Percentiles rank a stretch among this genome's conserved stretches.
Evolutionary conservation across 2,329 filamentous ascomycete species (phyloP).

Genomic region (Grosmannia penicillata): DNA sequence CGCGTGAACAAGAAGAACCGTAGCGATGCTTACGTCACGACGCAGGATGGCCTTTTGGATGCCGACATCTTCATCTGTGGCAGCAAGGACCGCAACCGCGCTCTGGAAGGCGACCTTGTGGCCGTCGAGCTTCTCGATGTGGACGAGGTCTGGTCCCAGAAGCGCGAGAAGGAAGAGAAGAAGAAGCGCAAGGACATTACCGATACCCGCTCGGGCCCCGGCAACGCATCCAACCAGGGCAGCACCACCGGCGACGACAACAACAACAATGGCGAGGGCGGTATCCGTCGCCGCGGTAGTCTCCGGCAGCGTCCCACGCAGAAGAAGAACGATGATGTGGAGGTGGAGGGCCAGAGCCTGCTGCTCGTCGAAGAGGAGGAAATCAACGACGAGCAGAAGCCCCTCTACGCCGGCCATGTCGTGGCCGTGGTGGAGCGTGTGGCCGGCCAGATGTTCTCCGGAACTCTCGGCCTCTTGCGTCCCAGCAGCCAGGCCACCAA

Average conservation of each 20-base stretch:
- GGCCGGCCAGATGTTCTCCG: conserved; percentile 97
- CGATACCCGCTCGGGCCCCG: conserved; percentile 68
- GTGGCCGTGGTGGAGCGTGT: conserved; percentile 96
- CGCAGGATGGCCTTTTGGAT: conserved; percentile 71
- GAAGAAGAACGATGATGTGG: conserved; percentile 99
- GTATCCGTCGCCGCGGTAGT: conserved; percentile 84
- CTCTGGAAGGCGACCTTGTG: conserved; percentile 88
- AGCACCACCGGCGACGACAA: conserved; percentile 45
- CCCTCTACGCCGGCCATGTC: conserved; percentile 89
- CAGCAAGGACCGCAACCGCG: conserved; percentile 96
- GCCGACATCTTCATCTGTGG: conserved; percentile 99
- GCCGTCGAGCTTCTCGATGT: conserved; percentile 94
- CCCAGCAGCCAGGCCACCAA: conserved; percentile 98
- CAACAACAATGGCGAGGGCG: conserved; percentile 54
- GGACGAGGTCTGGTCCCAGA: conserved; percentile 96
- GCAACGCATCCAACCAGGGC: conserved; percentile 54
- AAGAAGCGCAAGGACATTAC: conserved; percentile 99
- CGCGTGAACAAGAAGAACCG: conserved; percentile 99
- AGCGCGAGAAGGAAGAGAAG: conserved; percentile 98
- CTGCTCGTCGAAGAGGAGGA: conserved; percentile 96
- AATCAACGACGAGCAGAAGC: conserved; percentile 96
- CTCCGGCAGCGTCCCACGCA: conserved; percentile 92
- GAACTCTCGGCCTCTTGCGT: conserved; percentile 81
- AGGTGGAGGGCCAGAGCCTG: conserved; percentile 94
- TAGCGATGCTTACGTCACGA: conserved; percentile 95